Base-by-base conservation (phyloP, 2,329 filamentous ascomycete genomes). In the Cladosporium phlei region DNA sequence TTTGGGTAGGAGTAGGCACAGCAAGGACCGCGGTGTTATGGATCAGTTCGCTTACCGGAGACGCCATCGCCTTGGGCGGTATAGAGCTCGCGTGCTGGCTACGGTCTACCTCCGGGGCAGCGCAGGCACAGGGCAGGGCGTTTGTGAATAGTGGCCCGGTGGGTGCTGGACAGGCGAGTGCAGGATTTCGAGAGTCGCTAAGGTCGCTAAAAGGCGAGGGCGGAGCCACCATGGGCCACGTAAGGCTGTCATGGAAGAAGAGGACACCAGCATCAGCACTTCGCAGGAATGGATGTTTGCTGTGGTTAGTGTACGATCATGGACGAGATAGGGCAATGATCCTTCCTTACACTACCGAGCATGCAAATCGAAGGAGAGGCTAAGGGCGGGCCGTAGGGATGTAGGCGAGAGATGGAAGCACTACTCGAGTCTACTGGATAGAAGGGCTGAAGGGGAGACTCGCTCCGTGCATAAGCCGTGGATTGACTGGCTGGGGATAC, bases 11-110 rank as follows among this genome's bases (percentile, higher is more conserved):
- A 11, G 6, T 6, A 37, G 17, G 10, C 37, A 29, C 22, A 25
- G 30, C 29, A 34, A 12, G 19, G 14, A 7, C 11, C 8, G 21
- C 21, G 40, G 7, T 4, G 28, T 12, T 34, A 44, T 44, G 40
- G 40, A 44, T 44, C 40, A 44, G 21, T 27, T 44, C 40, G 40
- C 40, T 44, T 44, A 44, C 40, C 28, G 40, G 40, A 27, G 40
- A 44, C 40, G 40, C 40, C 40, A 44, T 44, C 21, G 39, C 14
- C 24, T 6, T 25, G 24, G 24, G 6, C 24, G 5, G 16, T 35
- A 35, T 20, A 20, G 33, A 21, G 22, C 40, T 34, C 30, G 32
- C 40, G 39, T 44, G 27, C 32, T n/a, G n/a, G n/a, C n/a, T n/a
- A n/a, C n/a, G n/a, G n/a, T n/a, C n/a, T n/a, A n/a, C n/a, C n/a